These are phyloP conservation scores for Exophiala aquamarina DNA, from an alignment of 2,329 filamentous ascomycete genomes.

Conservation along the genomic window DNA sequence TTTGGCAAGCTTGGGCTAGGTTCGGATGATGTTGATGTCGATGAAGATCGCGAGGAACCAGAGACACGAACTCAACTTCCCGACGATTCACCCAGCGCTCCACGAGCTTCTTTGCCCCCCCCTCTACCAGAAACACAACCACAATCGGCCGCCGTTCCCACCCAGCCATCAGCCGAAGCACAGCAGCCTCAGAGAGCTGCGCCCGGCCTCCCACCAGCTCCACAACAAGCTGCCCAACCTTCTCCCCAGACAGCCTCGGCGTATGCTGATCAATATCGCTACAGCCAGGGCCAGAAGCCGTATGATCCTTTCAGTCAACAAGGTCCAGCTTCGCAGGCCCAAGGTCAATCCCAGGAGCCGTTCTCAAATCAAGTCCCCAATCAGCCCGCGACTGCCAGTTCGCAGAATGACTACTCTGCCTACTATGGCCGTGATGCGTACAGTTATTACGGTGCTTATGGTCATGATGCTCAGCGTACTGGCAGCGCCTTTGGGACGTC, in stretches of 20 bases:
- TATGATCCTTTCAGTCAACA: constrained; percentile 87
- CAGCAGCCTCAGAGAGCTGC: constrained; percentile 57
- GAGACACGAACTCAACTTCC: constrained; percentile 93
- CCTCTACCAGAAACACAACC: constrained; percentile 50
- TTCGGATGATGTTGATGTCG: constrained; percentile 78
- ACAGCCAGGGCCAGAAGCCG: constrained; percentile 65
- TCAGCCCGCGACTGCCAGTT: constrained; percentile 60
- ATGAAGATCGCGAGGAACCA: constrained; percentile 90
- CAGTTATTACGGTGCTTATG: constrained; percentile 67
- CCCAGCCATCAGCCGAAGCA: constrained; percentile 36
- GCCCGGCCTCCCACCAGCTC: constrained; percentile 61
- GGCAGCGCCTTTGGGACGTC: constrained; percentile 70
- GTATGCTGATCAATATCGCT: constrained; percentile 52
- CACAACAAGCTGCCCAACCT: constrained; percentile 47
- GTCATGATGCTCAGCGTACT: constrained; percentile 75
- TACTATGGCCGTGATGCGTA: constrained; percentile 84
- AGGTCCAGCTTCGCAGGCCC: constrained; percentile 54
- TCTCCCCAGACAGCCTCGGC: constrained; percentile 45
- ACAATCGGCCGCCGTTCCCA: constrained; percentile 38
- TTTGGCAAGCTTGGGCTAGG: constrained; percentile 94
- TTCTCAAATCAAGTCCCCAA: constrained; percentile 54
- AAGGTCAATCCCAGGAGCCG: constrained; percentile 64
- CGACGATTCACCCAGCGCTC: constrained; percentile 85
- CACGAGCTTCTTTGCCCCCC: constrained; percentile 83
- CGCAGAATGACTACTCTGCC: constrained; percentile 73